These are phyloP conservation scores for Daldinia childiae DNA, from an alignment of 495 filamentous ascomycete genomes.

Conservation along the genomic window DNA sequence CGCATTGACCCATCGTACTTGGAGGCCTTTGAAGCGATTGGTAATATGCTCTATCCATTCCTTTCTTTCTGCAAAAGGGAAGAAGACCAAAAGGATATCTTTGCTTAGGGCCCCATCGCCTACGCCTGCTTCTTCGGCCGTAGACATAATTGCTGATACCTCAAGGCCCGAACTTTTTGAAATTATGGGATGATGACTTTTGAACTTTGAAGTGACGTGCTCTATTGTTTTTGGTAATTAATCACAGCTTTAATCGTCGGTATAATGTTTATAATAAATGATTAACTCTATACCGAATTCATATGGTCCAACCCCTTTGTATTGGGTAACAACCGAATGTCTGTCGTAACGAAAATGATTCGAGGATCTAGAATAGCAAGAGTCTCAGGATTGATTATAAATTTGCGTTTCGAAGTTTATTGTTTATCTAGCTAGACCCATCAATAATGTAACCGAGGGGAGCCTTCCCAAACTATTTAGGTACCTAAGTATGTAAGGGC, in stretches of 20 bases:
- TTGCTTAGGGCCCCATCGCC: constrained; percentile 24
- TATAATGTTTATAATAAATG: neutral
- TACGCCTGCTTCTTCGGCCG: neutral
- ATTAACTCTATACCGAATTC: neutral
- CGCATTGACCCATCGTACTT: constrained; percentile 43
- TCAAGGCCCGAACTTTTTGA: neutral
- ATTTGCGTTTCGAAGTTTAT: neutral
- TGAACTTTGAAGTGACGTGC: neutral
- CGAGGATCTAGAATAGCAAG: neutral
- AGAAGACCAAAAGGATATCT: constrained; percentile 35
- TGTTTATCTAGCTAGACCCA: neutral
- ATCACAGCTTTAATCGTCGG: neutral
- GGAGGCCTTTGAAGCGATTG: constrained; percentile 41
- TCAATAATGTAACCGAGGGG: constrained; percentile 16
- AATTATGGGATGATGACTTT: neutral
- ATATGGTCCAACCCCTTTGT: neutral
- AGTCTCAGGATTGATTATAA: neutral
- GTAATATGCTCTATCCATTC: constrained; percentile 44
- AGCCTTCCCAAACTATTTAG: neutral
- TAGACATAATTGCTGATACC: no score
- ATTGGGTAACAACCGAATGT: neutral
- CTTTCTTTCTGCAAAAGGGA: constrained; percentile 19
- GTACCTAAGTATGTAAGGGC: neutral
- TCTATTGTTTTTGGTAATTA: neutral
- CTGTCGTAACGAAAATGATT: neutral